These are phyloP conservation scores for Bretziella fagacearum DNA, from an alignment of 2,329 filamentous ascomycete species.

Conservation along the genomic window DNA sequence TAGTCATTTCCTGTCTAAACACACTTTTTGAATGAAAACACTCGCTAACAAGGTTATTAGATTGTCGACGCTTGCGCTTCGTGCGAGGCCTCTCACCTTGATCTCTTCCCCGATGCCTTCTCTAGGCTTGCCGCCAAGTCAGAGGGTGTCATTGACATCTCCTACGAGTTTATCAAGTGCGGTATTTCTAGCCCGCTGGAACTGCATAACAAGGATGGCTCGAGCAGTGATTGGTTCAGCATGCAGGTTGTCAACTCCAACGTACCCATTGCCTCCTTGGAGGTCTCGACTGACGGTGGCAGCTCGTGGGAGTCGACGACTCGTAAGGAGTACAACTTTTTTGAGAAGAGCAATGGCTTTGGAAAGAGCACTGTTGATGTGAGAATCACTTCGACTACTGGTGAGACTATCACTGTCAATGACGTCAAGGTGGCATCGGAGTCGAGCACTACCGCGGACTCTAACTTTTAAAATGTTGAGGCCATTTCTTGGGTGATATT, in stretches of 20 bases:
- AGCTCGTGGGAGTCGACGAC: slow-evolving; percentile 39
- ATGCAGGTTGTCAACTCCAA: slow-evolving; percentile 48
- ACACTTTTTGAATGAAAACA: neutral
- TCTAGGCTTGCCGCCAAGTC: slow-evolving; percentile 22
- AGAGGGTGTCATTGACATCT: slow-evolving; percentile 22
- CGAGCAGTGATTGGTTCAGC: slow-evolving; percentile 26
- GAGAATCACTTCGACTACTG: slow-evolving; percentile 35
- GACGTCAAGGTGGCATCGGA: slow-evolving; percentile 28
- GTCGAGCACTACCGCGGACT: slow-evolving; percentile 19
- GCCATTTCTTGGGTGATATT: neutral
- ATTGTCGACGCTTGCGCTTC: slow-evolving; percentile 31
- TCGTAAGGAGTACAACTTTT: slow-evolving; percentile 42
- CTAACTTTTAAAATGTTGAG: slow-evolving; percentile 20
- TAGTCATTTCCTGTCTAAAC: slow-evolving; percentile 16
- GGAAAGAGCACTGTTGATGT: slow-evolving; percentile 37
- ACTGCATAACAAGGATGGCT: slow-evolving; percentile 30
- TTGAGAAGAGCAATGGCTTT: slow-evolving; percentile 41
- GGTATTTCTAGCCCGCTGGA: slow-evolving; percentile 26
- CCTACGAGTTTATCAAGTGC: slow-evolving; percentile 25
- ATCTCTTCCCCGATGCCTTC: slow-evolving; percentile 30
- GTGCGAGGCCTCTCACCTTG: slow-evolving; percentile 26
- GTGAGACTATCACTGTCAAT: slow-evolving; percentile 34
- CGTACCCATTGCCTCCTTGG: slow-evolving; percentile 35
- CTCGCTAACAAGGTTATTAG: slow-evolving; percentile 17
- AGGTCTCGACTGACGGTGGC: slow-evolving; percentile 44